Base-by-base conservation (phyloP, 352 stramenopile species). In the Pythium folliculosum region DNA sequence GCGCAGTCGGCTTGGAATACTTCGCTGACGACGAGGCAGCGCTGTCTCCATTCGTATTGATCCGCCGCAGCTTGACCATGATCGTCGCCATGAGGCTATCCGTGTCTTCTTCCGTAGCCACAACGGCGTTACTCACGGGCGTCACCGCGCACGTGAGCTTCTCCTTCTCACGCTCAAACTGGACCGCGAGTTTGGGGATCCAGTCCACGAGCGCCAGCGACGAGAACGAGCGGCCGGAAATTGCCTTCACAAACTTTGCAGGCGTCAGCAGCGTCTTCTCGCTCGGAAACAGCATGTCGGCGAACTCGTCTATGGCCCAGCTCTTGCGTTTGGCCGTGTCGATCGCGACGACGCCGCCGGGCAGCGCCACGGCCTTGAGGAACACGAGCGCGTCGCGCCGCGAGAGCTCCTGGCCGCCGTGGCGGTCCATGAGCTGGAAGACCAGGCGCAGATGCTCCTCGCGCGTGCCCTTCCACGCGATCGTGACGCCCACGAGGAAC, bases 381-480 rank as follows among this genome's bases (percentile, higher is more conserved):
- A 80, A 77, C 16, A 55, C 64, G 25, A 71, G 32, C 5, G 69
- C 70, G 21, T 84, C 77, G 7, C 69, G 63, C 43, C 67, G 68
- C 4, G 13, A 51, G n/a, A 78, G 59, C 32, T 73, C 72, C 47
- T 72, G 53, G 0, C 23, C 27, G 3, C 53, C 43, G 17, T 56
- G 35, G 2, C 50, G 35, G 56, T 71, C 69, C 60, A 82, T 75
- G 23, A 85, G 66, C 63, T 78, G 69, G 35, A 81, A 89, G 13
- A 76, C 56, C 44, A 84, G 77, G 25, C 43, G 48, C n/a, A 88
- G 45, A 12, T 80, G 78, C 49, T 87, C 77, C n/a, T 81, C 71
- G 4, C 60, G 75, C 8, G 71, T 74, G 16, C 80, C 70, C 64
- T 79, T 84, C 21, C 37, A 61, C 6, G 69, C 64, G 35, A 73